phyloP scores from a whole-genome alignment of 768 basidiomycete species.

The Termitomyces sp. region DNA sequence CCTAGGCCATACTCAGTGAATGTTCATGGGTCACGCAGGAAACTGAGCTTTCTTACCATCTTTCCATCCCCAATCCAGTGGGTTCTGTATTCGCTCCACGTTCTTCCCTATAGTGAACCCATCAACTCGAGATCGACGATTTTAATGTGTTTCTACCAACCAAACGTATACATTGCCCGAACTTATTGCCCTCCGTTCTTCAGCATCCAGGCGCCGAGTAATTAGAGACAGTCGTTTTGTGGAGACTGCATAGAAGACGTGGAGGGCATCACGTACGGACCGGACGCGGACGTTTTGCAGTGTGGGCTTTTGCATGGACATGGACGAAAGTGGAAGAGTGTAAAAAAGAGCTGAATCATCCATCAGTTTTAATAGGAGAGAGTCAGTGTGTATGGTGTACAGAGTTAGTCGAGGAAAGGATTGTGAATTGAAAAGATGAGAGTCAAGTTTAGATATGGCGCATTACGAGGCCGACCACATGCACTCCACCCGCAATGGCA shows the following conservation, averaged over 20 bases:
- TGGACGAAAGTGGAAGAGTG: conserved; percentile 18
- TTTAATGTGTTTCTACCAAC: conserved; percentile 20
- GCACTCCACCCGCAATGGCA: conserved; percentile 31
- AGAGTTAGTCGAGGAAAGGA: conserved; percentile 34
- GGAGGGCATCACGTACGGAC: conserved; percentile 75
- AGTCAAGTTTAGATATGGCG: conserved; percentile 47
- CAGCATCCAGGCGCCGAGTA: conserved; percentile 77
- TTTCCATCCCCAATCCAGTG: conserved; percentile 83
- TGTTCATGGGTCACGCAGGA: conserved; percentile 4
- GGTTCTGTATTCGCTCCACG: conserved; percentile 79
- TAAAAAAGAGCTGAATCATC: conserved; percentile 14
- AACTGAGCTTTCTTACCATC: conserved; percentile 46
- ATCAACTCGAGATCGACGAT: neutral
- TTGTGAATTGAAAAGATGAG: conserved; percentile 39
- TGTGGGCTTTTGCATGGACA: conserved; percentile 70
- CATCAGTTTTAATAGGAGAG: conserved; percentile 20
- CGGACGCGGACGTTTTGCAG: conserved; percentile 73
- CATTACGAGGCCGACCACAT: conserved; percentile 52
- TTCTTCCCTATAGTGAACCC: conserved; percentile 56
- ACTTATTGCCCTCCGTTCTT: conserved; percentile 69
- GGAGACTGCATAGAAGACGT: conserved; percentile 78
- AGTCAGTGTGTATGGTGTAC: conserved; percentile 8
- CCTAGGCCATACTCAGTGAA: conserved; percentile 23
- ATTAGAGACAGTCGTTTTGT: conserved; percentile 67
- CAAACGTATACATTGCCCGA: conserved; percentile 85